These are phyloP conservation scores for Chlamydomonas asymmetrica DNA, from an alignment of 139 green algal genomes.

Conservation along the genomic window DNA sequence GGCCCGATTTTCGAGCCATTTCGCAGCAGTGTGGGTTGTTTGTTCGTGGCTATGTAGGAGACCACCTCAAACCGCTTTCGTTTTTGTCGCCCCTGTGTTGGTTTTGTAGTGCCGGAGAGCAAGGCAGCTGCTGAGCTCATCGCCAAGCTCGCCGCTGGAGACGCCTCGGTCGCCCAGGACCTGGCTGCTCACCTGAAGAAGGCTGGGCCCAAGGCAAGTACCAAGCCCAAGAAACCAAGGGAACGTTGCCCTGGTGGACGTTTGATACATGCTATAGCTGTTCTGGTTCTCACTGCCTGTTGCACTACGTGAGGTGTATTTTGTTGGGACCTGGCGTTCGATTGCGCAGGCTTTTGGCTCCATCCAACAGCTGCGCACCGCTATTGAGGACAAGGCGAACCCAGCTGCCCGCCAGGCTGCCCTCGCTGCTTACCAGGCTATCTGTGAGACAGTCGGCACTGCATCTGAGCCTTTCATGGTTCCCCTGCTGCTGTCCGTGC, in stretches of 20 bases:
- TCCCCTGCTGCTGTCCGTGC: constrained; percentile 54
- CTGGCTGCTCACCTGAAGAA: constrained; percentile 27
- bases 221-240: not conserved
- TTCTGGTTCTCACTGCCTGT: not conserved
- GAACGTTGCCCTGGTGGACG: not conserved
- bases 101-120: constrained; percentile 19
- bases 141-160: constrained; percentile 15
- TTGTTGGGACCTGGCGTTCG: not conserved
- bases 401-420: constrained; percentile 34
- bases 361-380: constrained; percentile 6
- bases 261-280: not conserved
- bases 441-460: constrained; percentile 37
- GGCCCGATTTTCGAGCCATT: too few relatives aligned
- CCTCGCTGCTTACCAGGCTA: constrained; percentile 40
- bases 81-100: too few relatives aligned
- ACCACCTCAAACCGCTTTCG: too few relatives aligned
- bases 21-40: too few relatives aligned
- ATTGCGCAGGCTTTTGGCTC: constrained; percentile 20
- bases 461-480: constrained; percentile 69
- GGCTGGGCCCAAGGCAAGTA: constrained; percentile 20
- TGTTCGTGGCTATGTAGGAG: too few relatives aligned
- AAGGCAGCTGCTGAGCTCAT: constrained; percentile 33
- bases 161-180: constrained; percentile 4
- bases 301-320: not conserved
- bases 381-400: constrained; percentile 30